A percentile compares a stretch with the other conserved stretches of the same genome.
Evolutionary conservation across 495 filamentous ascomycete genomes (phyloP).

Genomic region (Neurospora sp.): DNA sequence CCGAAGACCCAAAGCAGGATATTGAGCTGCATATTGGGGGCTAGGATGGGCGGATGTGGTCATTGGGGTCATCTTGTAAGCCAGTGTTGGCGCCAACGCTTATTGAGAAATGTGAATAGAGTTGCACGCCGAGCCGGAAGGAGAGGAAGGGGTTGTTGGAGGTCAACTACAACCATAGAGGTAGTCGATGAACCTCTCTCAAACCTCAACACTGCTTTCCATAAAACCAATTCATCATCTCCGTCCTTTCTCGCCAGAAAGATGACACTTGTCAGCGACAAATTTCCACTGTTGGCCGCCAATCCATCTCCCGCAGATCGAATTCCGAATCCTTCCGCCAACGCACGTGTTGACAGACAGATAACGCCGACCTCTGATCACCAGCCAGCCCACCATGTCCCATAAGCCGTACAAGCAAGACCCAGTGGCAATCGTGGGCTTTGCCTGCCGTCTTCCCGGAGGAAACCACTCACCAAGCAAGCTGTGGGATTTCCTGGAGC

Average conservation of each 20-base stretch:
- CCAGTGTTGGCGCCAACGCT: neutral
- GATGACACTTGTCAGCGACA: too few relatives aligned
- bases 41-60: neutral
- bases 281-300: too few relatives aligned
- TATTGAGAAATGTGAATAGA: neutral
- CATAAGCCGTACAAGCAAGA: neutral
- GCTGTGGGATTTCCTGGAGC: conserved; percentile 11
- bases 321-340: too few relatives aligned
- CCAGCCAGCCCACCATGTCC: neutral
- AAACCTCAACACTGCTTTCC: too few relatives aligned
- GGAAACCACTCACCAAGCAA: conserved; percentile 2
- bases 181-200: too few relatives aligned
- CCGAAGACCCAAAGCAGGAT: neutral
- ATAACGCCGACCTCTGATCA: too few relatives aligned
- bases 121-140: neutral
- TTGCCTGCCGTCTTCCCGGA: conserved; percentile 16
- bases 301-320: too few relatives aligned
- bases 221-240: too few relatives aligned
- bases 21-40: neutral
- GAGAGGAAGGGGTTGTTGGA: too few relatives aligned
- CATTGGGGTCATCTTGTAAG: neutral
- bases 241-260: too few relatives aligned
- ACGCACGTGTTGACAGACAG: too few relatives aligned
- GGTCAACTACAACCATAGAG: too few relatives aligned
- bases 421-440: conserved; percentile 19